Conservation (phyloP, 2,329 filamentous ascomycete genomes). For the Botrytis tulipae region DNA sequence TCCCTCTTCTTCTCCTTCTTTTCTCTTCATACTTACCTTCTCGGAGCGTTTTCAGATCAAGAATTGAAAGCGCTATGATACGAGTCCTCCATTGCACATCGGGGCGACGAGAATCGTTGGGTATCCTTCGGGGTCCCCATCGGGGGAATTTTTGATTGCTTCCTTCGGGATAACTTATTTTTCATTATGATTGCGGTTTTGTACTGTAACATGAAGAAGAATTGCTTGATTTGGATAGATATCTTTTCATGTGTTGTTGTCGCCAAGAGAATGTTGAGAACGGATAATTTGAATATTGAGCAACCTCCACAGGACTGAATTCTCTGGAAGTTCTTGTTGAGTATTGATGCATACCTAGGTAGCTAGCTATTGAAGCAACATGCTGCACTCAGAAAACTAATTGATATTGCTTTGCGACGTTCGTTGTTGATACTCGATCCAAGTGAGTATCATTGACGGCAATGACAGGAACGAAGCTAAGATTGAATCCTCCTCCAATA, state of each 20-base stretch:
- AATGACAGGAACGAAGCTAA: background rate
- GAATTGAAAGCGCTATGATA: constrained; percentile 32
- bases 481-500: background rate
- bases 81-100: constrained; percentile 58
- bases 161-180: constrained; percentile 30
- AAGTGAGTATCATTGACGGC: too few relatives aligned
- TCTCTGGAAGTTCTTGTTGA: too few relatives aligned
- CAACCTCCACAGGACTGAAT: too few relatives aligned
- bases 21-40: constrained; percentile 43
- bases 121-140: constrained; percentile 39
- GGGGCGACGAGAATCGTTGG: constrained; percentile 47
- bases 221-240: background rate
- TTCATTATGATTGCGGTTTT: constrained; percentile 42
- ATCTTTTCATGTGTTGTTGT: background rate
- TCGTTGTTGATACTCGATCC: background rate
- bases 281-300: too few relatives aligned
- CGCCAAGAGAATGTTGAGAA: too few relatives aligned
- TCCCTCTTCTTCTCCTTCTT: constrained; percentile 18
- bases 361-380: background rate
- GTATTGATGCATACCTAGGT: too few relatives aligned
- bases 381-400: too few relatives aligned
- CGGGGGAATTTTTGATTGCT: constrained; percentile 42
- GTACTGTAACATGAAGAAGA: constrained; percentile 42
- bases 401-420: background rate
- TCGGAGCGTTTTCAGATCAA: constrained; percentile 35